Conservation (phyloP, 805 yeast species). For the Ogataea pilisensis region DNA sequence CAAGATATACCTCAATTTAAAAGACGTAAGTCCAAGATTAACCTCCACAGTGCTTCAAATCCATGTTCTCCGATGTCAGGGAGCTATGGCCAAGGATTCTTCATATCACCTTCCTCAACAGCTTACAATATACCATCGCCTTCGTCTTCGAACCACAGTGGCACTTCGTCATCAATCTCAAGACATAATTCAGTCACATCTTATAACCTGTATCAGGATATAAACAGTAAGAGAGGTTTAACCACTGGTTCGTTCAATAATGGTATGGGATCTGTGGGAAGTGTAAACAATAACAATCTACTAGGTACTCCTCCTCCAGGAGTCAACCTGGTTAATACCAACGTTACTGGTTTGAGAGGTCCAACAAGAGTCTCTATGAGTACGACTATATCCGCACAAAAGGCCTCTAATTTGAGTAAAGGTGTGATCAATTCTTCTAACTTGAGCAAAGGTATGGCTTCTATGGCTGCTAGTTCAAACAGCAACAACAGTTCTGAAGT, state of each 20-base stretch:
- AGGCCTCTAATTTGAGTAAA: slow-evolving; percentile 13
- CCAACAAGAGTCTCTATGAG: slow-evolving; percentile 1
- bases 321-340: too few species aligned
- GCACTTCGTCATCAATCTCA: slow-evolving; percentile 16
- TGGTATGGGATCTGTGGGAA: too few species aligned
- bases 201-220: slow-evolving; percentile 23
- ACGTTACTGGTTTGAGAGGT: background rate
- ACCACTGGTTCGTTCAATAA: slow-evolving; percentile 5
- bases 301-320: too few species aligned
- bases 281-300: too few species aligned
- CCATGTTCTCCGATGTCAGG: slow-evolving; percentile 25
- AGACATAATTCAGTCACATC: slow-evolving; percentile 27
- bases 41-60: slow-evolving; percentile 15
- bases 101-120: slow-evolving; percentile 20
- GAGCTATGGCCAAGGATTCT: slow-evolving; percentile 4
- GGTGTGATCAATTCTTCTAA: slow-evolving; percentile 10
- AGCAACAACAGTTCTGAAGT: background rate
- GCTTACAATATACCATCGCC: slow-evolving; percentile 13
- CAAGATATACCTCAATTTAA: slow-evolving; percentile 30
- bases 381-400: background rate
- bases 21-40: slow-evolving; percentile 28
- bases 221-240: slow-evolving; percentile 25
- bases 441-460: slow-evolving; percentile 16
- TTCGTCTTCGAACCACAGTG: slow-evolving; percentile 5
- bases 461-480: slow-evolving; percentile 8